phyloP scores from a whole-genome alignment of 495 filamentous ascomycete species.

The Evernia prunastri region DNA sequence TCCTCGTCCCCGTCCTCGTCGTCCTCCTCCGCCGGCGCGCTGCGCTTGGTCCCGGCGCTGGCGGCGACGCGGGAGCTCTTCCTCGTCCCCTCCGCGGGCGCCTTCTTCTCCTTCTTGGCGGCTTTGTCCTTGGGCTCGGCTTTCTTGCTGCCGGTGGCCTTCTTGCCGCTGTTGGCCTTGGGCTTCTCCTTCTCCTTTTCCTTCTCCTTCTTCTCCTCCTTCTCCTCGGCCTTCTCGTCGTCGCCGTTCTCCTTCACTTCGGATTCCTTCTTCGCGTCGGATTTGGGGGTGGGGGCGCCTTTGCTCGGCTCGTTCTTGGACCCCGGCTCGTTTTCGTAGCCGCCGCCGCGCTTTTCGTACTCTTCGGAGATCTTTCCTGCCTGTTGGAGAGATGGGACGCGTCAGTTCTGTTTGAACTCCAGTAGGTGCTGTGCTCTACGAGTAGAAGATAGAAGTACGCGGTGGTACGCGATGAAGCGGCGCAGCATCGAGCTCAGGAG shows the following conservation, averaged over 20 bases:
- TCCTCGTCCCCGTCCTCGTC: slow-evolving; percentile 17
- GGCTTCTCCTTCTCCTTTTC: slow-evolving; percentile 26
- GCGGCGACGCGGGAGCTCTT: slow-evolving; percentile 26
- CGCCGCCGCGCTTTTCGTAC: slow-evolving; percentile 47
- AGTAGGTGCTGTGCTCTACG: background rate
- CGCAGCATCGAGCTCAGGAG: background rate
- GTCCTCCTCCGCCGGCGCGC: slow-evolving; percentile 23
- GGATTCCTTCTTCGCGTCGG: slow-evolving; percentile 26
- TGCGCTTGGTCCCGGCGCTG: slow-evolving; percentile 24
- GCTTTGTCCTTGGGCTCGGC: slow-evolving; percentile 27
- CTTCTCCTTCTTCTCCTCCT: slow-evolving; percentile 23
- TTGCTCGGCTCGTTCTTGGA: slow-evolving; percentile 48
- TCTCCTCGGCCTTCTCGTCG: slow-evolving; percentile 22
- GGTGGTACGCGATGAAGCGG: background rate
- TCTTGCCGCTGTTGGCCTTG: slow-evolving; percentile 30
- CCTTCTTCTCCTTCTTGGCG: slow-evolving; percentile 28
- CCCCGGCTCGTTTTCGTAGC: slow-evolving; percentile 45
- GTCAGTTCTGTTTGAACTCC: background rate
- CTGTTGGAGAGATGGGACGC: slow-evolving; percentile 20
- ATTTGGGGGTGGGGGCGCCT: slow-evolving; percentile 41
- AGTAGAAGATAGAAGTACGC: background rate
- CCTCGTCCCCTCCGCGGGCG: slow-evolving; percentile 24
- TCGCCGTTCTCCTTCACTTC: slow-evolving; percentile 23
- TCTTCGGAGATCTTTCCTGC: slow-evolving; percentile 47
- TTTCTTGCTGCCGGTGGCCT: slow-evolving; percentile 27